These are phyloP conservation scores for Wallacemonas sp. DNA, from an alignment of 208 protist genomes.

Conservation along the genomic window DNA sequence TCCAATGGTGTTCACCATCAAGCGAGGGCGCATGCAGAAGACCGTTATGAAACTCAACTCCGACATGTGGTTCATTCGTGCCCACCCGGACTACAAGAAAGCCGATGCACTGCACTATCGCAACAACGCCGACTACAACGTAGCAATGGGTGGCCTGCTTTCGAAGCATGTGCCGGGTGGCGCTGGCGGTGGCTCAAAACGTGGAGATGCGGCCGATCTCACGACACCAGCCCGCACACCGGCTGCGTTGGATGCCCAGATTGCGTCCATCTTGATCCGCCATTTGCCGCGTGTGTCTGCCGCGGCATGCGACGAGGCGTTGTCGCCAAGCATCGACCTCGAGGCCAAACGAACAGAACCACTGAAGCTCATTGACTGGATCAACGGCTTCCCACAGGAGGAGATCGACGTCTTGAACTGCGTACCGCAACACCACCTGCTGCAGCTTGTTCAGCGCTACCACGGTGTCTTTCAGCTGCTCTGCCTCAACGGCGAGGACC, in stretches of 20 bases:
- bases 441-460: slow-evolving; percentile 57
- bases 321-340: slow-evolving; percentile 19
- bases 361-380: slow-evolving; percentile 66
- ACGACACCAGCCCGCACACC: too few relatives aligned
- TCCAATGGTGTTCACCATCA: slow-evolving; percentile 79
- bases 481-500: slow-evolving; percentile 43
- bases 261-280: slow-evolving; percentile 64
- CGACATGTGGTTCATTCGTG: slow-evolving; percentile 71
- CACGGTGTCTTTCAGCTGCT: slow-evolving; percentile 78
- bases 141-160: slow-evolving; percentile 42
- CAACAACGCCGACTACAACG: slow-evolving; percentile 52
- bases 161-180: slow-evolving; percentile 15
- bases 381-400: slow-evolving; percentile 60
- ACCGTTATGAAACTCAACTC: slow-evolving; percentile 72
- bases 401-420: slow-evolving; percentile 63
- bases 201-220: too few relatives aligned
- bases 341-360: slow-evolving; percentile 36
- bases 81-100: slow-evolving; percentile 63
- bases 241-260: slow-evolving; percentile 32
- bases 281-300: slow-evolving; percentile 76
- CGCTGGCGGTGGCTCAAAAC: too few relatives aligned
- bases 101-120: slow-evolving; percentile 46
- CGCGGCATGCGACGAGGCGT: slow-evolving; percentile 14
- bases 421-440: slow-evolving; percentile 39
- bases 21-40: slow-evolving; percentile 32